Evolutionary conservation across 331 rosid species (phyloP), one percentile per base, ranked within the genome.

Genomic region (Rhamnella rubrinervis): DNA sequence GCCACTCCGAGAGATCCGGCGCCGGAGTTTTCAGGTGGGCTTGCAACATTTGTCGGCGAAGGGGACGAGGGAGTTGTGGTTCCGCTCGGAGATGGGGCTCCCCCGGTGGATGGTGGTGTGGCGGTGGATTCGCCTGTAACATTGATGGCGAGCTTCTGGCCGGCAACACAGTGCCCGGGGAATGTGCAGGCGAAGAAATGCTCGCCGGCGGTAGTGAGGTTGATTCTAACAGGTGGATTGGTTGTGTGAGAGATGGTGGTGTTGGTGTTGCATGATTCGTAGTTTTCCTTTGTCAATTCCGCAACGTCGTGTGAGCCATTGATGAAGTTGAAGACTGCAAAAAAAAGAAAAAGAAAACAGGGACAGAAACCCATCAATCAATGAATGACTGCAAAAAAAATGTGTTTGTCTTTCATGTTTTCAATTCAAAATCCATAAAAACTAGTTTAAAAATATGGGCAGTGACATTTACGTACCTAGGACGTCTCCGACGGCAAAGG

Each of bases 321-420:
- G 40, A 0, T 1, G 51, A 65, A 88, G 80, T 88, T 88, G 78
- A 88, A 88, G 15, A 78, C 96, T 88, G 82, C 77, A 81, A 17
- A 26, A 70, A 18, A 53, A 1, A n/a, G n/a, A n/a, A 53, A 53
- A 28, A 66, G 8, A 16, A 26, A 25, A 12, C 16, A 3, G 17
- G 0, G n/a, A 2, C 49, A 6, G 13, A 8, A 5, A 47, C 23
- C 23, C 2, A 15, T 1, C 7, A 28, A 2, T 65, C 4, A 11
- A 20, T 16, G 23, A 62, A 62, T 8, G 8, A 8, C 7, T 16
- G 15, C 20, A 1, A n/a, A 7, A 64, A 7, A 64, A n/a, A 21
- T 25, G 51, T 47, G 13, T 65, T 25, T 40, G 12, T 5, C n/a
- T 16, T 18, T 19, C 25, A 19, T 62, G 21, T 16, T 61, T 40